Evolutionary conservation across 208 protist genomes (phyloP).

Genomic region (Angomonas ambiguus): DNA sequence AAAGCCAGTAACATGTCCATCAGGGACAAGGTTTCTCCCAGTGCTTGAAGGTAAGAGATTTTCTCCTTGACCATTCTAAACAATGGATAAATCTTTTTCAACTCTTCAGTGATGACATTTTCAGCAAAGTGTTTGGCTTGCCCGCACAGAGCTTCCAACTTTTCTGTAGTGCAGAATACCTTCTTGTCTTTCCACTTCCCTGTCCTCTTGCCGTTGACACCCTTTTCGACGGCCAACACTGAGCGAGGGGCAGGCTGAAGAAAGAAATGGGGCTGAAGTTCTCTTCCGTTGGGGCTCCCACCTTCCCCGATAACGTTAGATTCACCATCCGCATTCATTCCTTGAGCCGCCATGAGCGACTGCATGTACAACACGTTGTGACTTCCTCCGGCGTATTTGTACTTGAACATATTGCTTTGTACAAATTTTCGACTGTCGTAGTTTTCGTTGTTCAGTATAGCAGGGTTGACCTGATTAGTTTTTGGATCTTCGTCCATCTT

Average conservation of each 20-base stretch:
- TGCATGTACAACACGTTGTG: conserved; percentile 26
- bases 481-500: conserved; percentile 27
- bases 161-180: conserved; percentile 72
- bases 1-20: conserved; percentile 85
- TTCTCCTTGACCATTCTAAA: conserved; percentile 42
- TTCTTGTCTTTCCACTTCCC: conserved; percentile 12
- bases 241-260: background rate
- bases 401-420: conserved; percentile 21
- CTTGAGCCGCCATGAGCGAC: background rate
- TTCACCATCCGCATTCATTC: background rate
- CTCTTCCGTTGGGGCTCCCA: no score
- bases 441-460: background rate
- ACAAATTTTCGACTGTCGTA: background rate
- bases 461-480: conserved; percentile 5
- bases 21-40: conserved; percentile 82
- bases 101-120: conserved; percentile 63
- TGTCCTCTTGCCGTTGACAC: background rate
- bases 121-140: conserved; percentile 45
- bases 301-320: no score
- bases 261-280: background rate
- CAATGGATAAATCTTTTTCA: conserved; percentile 49
- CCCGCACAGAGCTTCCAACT: conserved; percentile 59
- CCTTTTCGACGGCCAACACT: background rate
- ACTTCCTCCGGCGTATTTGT: conserved; percentile 38
- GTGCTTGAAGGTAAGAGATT: conserved; percentile 76